Conservation (phyloP, 2,329 filamentous ascomycete genomes). For the Fusarium humuli region DNA sequence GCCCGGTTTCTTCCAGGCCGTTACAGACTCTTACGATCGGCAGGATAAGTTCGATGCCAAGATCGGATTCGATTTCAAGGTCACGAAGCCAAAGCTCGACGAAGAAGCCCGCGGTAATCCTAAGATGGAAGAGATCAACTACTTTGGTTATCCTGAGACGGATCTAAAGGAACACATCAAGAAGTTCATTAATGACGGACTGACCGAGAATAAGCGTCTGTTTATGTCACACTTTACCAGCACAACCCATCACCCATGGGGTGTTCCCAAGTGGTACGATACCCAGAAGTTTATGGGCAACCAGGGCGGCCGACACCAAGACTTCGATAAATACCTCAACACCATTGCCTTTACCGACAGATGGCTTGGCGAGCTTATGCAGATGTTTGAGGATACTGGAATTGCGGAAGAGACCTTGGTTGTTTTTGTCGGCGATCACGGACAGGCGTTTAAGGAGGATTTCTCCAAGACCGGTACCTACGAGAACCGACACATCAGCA, state of each 20-base stretch:
- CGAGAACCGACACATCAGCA: constrained; percentile 49
- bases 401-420: constrained; percentile 51
- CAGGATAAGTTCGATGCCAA: constrained; percentile 48
- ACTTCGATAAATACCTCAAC: constrained; percentile 51
- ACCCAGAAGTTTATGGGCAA: constrained; percentile 42
- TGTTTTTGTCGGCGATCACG: constrained; percentile 51
- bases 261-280: constrained; percentile 43
- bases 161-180: constrained; percentile 48
- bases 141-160: constrained; percentile 51
- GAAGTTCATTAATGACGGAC: constrained; percentile 48
- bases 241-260: constrained; percentile 51
- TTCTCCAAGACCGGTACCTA: constrained; percentile 48
- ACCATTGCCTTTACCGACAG: constrained; percentile 48
- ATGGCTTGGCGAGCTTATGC: constrained; percentile 49
- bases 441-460: constrained; percentile 50
- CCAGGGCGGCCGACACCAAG: constrained; percentile 38
- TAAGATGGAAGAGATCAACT: constrained; percentile 44
- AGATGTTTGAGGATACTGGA: constrained; percentile 49
- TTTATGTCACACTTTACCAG: constrained; percentile 53
- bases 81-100: constrained; percentile 47
- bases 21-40: constrained; percentile 51
- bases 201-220: constrained; percentile 49
- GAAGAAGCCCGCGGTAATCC: constrained; percentile 36
- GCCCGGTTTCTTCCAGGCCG: constrained; percentile 51
- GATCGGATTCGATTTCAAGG: constrained; percentile 50